A percentile compares a stretch with the other conserved stretches of the same genome.
These are phyloP conservation scores for Deinandra increscens DNA, from an alignment of 129 eudicot genomes.

Conservation along the genomic window DNA sequence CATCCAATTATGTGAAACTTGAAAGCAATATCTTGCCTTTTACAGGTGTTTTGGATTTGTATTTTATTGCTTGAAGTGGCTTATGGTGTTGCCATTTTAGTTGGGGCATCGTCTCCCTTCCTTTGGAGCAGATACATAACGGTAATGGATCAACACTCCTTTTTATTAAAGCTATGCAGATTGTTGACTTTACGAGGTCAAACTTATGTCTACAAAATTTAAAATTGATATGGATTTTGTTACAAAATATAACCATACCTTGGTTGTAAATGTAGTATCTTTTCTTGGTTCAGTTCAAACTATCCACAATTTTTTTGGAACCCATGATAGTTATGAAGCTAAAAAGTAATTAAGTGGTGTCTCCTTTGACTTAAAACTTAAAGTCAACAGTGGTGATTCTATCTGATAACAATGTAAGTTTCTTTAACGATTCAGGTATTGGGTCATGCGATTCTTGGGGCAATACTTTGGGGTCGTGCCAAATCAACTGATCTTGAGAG, in stretches of 20 bases:
- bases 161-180: background rate
- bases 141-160: constrained; percentile 36
- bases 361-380: background rate
- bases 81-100: constrained; percentile 71
- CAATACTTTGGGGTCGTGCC: constrained; percentile 78
- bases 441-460: constrained; percentile 69
- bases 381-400: background rate
- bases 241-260: background rate
- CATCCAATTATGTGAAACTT: background rate
- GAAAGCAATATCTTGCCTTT: background rate
- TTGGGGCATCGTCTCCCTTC: constrained; percentile 67
- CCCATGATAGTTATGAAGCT: background rate
- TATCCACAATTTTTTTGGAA: background rate
- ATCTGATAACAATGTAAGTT: background rate
- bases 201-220: background rate
- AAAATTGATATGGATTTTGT: background rate
- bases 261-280: background rate
- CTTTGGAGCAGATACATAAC: constrained; percentile 77
- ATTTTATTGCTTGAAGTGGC: constrained; percentile 81
- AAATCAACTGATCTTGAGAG: constrained; percentile 70
- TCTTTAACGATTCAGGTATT: constrained; percentile 45
- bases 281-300: background rate
- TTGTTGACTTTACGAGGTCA: constrained; percentile 16
- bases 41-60: constrained; percentile 89
- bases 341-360: background rate